phyloP scores from a whole-genome alignment of 257 asterid species.

The Fraxinus pennsylvanica region DNA sequence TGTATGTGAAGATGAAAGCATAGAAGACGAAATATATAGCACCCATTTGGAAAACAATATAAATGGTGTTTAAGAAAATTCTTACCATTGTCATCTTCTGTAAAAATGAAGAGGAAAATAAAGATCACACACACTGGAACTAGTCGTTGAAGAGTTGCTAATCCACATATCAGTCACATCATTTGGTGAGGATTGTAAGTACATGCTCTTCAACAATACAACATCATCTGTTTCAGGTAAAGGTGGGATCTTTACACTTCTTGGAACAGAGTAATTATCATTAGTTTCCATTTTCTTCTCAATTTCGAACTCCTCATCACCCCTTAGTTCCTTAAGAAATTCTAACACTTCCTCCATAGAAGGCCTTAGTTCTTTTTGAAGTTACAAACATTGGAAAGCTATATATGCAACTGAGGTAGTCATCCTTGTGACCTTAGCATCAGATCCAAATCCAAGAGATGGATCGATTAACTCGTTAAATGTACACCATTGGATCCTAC shows the following conservation, averaged over 20 bases:
- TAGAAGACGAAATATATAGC: not conserved
- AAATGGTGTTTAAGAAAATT: not conserved
- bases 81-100: not conserved
- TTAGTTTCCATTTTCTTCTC: slow-evolving; percentile 18
- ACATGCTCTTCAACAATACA: slow-evolving; percentile 29
- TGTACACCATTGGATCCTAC: slow-evolving; percentile 38
- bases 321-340: slow-evolving; percentile 32
- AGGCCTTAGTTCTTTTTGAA: slow-evolving; percentile 53
- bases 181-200: slow-evolving; percentile 34
- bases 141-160: slow-evolving; percentile 32
- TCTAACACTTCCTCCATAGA: slow-evolving; percentile 52
- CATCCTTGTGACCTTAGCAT: slow-evolving; percentile 43
- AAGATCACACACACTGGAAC: slow-evolving; percentile 28
- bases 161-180: slow-evolving; percentile 43
- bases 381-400: slow-evolving; percentile 55
- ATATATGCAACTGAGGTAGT: slow-evolving; percentile 48
- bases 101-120: not conserved
- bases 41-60: not conserved
- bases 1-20: not conserved
- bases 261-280: not conserved
- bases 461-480: slow-evolving; percentile 48
- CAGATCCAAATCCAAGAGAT: slow-evolving; percentile 41
- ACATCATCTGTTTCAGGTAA: slow-evolving; percentile 43
- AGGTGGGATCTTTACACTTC: not conserved
- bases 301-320: slow-evolving; percentile 1